phyloP scores from a whole-genome alignment of 768 basidiomycete species.

The Tricholomella constricta region DNA sequence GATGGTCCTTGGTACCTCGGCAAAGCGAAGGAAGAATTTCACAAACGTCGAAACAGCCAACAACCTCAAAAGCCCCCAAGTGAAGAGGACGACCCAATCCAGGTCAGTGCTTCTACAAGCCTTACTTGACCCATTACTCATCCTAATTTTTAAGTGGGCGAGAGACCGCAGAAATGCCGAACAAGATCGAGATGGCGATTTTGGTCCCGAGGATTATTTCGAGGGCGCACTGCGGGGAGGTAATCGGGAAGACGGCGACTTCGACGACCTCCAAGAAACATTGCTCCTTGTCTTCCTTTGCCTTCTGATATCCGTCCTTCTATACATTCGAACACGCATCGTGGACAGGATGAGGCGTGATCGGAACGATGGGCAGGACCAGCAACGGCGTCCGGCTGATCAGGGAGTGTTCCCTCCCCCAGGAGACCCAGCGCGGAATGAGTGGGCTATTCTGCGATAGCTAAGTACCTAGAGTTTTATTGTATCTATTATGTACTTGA shows the following conservation, averaged over 20 bases:
- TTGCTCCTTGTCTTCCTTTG: slow-evolving; percentile 76
- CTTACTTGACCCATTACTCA: background rate
- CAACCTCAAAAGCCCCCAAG: slow-evolving; percentile 31
- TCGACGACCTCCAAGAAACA: slow-evolving; percentile 78
- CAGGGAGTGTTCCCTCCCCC: slow-evolving; percentile 60
- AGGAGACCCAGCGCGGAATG: slow-evolving; percentile 63
- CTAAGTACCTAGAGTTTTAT: slow-evolving; percentile 19
- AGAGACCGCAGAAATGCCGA: slow-evolving; percentile 72
- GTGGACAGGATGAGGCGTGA: slow-evolving; percentile 72
- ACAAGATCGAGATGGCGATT: slow-evolving; percentile 71
- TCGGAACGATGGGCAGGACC: slow-evolving; percentile 47
- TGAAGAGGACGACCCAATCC: slow-evolving; percentile 73
- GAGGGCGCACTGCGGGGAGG: slow-evolving; percentile 65
- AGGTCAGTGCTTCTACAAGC: slow-evolving; percentile 43
- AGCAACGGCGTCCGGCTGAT: slow-evolving; percentile 39
- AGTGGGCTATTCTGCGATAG: slow-evolving; percentile 65
- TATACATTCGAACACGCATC: slow-evolving; percentile 80
- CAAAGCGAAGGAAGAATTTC: slow-evolving; percentile 79
- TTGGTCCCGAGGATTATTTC: slow-evolving; percentile 82
- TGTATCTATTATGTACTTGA: slow-evolving; percentile 14
- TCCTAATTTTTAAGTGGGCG: slow-evolving; percentile 59
- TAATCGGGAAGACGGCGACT: slow-evolving; percentile 61
- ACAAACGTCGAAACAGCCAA: slow-evolving; percentile 50
- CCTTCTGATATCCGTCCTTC: slow-evolving; percentile 67
- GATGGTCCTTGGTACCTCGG: slow-evolving; percentile 82